Evolutionary conservation across 2,329 filamentous ascomycete genomes (phyloP).

Genomic region (Diplodia mutila): DNA sequence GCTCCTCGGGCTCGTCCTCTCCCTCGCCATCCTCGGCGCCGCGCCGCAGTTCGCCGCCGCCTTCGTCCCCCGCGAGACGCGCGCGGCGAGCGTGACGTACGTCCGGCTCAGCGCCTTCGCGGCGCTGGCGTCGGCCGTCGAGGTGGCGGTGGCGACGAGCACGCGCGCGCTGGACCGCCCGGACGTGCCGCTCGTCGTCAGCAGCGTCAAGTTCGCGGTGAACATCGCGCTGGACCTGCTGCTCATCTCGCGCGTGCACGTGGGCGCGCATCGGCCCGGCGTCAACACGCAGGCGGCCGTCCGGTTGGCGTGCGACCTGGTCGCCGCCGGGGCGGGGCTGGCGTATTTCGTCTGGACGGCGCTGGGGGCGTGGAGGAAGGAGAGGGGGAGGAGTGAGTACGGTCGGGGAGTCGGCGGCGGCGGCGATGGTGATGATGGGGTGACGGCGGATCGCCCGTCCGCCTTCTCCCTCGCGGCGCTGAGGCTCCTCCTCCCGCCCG

Average conservation of each 20-base stretch:
- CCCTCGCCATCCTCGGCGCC: constrained; percentile 60
- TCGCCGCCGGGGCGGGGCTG: constrained; percentile 57
- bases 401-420: background rate
- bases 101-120: constrained; percentile 68
- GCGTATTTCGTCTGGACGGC: background rate
- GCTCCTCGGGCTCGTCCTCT: constrained; percentile 62
- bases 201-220: constrained; percentile 63
- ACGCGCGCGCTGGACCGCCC: constrained; percentile 70
- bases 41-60: constrained; percentile 60
- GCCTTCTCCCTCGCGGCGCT: constrained; percentile 51
- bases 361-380: background rate
- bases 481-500: constrained; percentile 59
- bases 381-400: background rate
- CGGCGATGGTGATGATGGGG: too few species aligned
- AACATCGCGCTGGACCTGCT: constrained; percentile 71
- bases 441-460: too few species aligned
- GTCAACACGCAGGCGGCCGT: constrained; percentile 68
- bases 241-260: constrained; percentile 67
- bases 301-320: constrained; percentile 63
- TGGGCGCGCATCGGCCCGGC: constrained; percentile 57
- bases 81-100: constrained; percentile 63
- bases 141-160: constrained; percentile 63
- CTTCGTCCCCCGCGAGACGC: constrained; percentile 65
- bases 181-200: constrained; percentile 70
- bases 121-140: constrained; percentile 64